Base-by-base conservation (phyloP, 1,284 basidiomycete genomes). In the Tetrapyrgos nigripes region DNA sequence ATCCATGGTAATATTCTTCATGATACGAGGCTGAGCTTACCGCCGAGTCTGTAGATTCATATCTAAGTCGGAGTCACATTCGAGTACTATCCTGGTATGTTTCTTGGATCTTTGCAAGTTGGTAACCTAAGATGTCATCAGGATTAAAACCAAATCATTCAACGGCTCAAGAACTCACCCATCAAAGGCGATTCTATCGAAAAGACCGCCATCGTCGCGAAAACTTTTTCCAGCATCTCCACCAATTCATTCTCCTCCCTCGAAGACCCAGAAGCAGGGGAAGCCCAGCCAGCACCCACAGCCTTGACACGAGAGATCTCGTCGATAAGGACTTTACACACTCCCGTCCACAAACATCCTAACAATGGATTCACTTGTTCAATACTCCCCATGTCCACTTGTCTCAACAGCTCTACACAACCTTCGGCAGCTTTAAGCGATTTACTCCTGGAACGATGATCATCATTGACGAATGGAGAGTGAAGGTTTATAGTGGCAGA, bases 201-300 rank as follows among this genome's bases (percentile, higher is more conserved):
- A 23, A 57, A 50, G 8, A 50, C 46, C 24, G 50, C 54, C 59
- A 61, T 61, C 11, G 59, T 61, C 29, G 50, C 47, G 27, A 57
- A 45, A 1, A 61, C 50, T 28, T 49, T 50, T 21, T 50, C 55
- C 26, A 61, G 26, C 50, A 53, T 50, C 31, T 27, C 55, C 10
- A 44, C 45, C 17, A 57, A 21, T 44, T 57, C 51, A 3, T 55
- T 43, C 19, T 53, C 56, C 37, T 40, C 8, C 17, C 37, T 17
- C 6, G 37, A 17, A 6, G 13, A 11, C 13, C 4, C 17, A 4
- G 48, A 24, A 14, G 33, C 26, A 13, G 31, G 19, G 26, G 29
- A 21, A 26, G 55, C 29, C 31, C 40, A 27, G 10, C 21, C 28
- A 4, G 49, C 5, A 29, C 37, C 23, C 13, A 35, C n/a, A 26